Evolutionary conservation across 2,329 filamentous ascomycete genomes (phyloP), one percentile per base, ranked within the genome.

Genomic region (Bipolaris sorokiniana): DNA sequence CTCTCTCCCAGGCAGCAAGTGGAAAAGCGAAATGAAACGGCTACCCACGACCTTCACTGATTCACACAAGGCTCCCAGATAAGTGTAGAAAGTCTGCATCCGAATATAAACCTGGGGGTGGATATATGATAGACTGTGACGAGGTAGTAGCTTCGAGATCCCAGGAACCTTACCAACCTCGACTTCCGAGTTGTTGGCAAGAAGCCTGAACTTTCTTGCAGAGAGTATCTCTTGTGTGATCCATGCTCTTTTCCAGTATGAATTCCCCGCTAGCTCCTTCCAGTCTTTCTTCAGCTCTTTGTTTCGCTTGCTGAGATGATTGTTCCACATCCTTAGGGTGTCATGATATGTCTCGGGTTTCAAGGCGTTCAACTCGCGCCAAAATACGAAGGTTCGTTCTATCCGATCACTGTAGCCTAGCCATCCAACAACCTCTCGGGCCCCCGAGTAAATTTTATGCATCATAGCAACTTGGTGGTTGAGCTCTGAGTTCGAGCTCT

Each of bases 171-270:
- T 3, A 28, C 15, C 15, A 7, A 37, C 2, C 1, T 44, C 37
- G 31, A 54, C 15, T 13, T 54, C 51, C 3, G 34, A 22, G 10
- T 54, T 20, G 26, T 34, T 26, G 7, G 31, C 38, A 9, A 48
- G 26, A 3, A 54, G 13, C 5, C 11, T 42, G 9, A 64, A 11
- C 15, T 52, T 58, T 3, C 26, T 23, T 6, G 50, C 45, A 7
- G 51, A 37, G 0, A 62, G 47, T 20, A 54, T 34, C 20, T 54
- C 51, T 41, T 58, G 56, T 6, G 51, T 54, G 9, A 58, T 54
- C 56, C 56, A 54, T 1, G 58, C 46, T n/a, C 56, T 28, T 3
- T 1, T 42, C 56, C 51, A 58, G 15, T 58, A 58, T 2, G 9
- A 1, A 6, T 45, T 7, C 20, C 16, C 15, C 4, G 45, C 31